Base-by-base conservation (phyloP, 2,329 filamentous ascomycete species). In the Sporothrix inflata region DNA sequence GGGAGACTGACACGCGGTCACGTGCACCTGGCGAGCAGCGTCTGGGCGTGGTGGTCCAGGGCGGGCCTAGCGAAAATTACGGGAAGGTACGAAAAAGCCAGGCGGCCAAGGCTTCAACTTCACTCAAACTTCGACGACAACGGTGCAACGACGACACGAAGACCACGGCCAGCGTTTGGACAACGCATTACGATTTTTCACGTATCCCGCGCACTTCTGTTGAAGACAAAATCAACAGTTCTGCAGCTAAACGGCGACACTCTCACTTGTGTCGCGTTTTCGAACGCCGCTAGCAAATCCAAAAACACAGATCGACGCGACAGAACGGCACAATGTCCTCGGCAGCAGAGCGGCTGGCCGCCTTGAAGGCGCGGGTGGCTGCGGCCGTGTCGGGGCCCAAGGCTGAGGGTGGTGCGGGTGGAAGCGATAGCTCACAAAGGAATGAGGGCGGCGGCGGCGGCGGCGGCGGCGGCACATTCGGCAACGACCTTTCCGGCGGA, bases 361-460 rank as follows among this genome's bases (percentile, higher is more conserved):
- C 92, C 57, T 87, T 97, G 79, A 94, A 92, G 80, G 92, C 92
- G 30, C 88, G 93, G 76, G 91, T 96, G 14, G 91, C 92, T 65
- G 92, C 92, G 67, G 92, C 92, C 70, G 91, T 51, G 42, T 45
- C 51, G 87, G 83, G 74, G 82, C 82, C 4, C 60, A 65, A 65
- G 87, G 79, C 73, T n/a, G 66, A n/a, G 40, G 47, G 40, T 6
- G 27, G n/a, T 27, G 53, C 34, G 21, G 40, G 60, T 12, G 34
- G 38, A 4, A 27, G 21, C 16, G 27, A 53, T 8, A 51, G 63
- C 24, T n/a, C 55, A 53, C 47, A 24, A 34, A 12, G 51, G 34
- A 45, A 30, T 27, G 63, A 34, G 21, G 61, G 47, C 7, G 19
- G 51, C 27, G 38, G 65, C 7, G 19, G 51, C 27, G 38, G 65